phyloP scores from a whole-genome alignment of 495 filamentous ascomycete genomes.

The Aspergillus panamensis region DNA sequence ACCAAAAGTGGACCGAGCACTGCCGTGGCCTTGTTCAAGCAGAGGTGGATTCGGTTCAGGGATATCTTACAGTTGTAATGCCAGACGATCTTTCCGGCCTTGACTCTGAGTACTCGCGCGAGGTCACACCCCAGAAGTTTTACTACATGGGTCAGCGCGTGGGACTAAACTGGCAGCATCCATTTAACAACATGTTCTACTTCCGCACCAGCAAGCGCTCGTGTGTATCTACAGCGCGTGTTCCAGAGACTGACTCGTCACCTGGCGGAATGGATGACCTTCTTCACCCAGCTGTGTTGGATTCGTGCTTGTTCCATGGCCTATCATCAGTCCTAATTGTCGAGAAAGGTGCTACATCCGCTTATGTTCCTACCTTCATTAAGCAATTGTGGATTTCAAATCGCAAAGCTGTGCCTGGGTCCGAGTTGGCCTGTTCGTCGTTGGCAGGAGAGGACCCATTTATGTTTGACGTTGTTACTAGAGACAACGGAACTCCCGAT shows the following conservation, averaged over 20 bases:
- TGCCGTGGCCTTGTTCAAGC: constrained; percentile 14
- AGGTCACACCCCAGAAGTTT: constrained; percentile 8
- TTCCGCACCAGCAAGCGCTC: constrained; percentile 8
- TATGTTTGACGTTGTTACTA: constrained; percentile 2
- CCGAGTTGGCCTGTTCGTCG: neutral
- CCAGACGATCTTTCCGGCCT: constrained; percentile 1
- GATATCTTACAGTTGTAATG: neutral
- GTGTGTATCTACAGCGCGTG: constrained; percentile 8
- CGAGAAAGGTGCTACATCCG: constrained; percentile 1
- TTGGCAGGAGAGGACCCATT: constrained; percentile 3
- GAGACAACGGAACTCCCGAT: neutral
- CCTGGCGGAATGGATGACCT: constrained; percentile 10
- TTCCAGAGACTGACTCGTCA: neutral
- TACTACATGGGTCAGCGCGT: constrained; percentile 8
- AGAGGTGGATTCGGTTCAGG: constrained; percentile 8
- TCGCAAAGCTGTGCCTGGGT: neutral
- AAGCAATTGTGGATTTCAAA: constrained; percentile 13
- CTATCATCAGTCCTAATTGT: constrained; percentile 6
- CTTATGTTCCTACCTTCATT: constrained; percentile 13
- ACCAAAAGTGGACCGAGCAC: constrained; percentile 14
- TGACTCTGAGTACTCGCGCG: constrained; percentile 5
- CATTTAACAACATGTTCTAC: constrained; percentile 9
- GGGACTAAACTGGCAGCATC: constrained; percentile 12
- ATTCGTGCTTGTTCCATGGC: constrained; percentile 9
- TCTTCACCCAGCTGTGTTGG: constrained; percentile 11